Evolutionary conservation across 306 rosid species (phyloP).

Genomic region (Rosa rugosa): DNA sequence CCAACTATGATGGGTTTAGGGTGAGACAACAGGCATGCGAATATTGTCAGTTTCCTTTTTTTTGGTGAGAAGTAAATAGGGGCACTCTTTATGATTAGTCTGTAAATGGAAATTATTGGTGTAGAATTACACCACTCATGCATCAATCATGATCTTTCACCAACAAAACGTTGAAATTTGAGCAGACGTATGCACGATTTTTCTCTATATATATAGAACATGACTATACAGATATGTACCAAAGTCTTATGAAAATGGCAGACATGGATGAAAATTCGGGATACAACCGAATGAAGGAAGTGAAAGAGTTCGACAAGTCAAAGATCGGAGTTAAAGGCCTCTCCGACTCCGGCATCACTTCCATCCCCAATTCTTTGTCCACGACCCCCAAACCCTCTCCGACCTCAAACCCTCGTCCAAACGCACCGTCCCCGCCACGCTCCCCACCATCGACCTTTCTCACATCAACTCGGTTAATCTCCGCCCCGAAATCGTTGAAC

Average conservation of each 20-base stretch:
- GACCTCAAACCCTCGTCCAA: slow-evolving; percentile 26
- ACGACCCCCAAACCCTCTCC: slow-evolving; percentile 33
- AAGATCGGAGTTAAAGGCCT: slow-evolving; percentile 52
- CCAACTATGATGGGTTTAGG: no score
- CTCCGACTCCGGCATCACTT: slow-evolving; percentile 46
- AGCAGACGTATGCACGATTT: no score
- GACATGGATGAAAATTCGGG: neutral
- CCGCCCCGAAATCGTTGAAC: slow-evolving; percentile 30
- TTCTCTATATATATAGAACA: no score
- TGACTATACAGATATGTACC: no score
- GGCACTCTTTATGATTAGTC: no score
- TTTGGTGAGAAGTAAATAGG: no score
- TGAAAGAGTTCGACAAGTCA: slow-evolving; percentile 43
- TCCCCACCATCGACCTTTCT: slow-evolving; percentile 48
- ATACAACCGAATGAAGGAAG: slow-evolving; percentile 32
- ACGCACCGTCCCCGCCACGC: neutral
- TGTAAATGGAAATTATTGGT: no score
- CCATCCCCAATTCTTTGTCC: slow-evolving; percentile 41
- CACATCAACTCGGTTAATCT: slow-evolving; percentile 4
- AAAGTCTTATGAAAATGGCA: neutral
- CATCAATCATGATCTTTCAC: no score
- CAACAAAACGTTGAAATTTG: no score
- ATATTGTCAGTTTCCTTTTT: no score
- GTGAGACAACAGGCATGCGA: no score
- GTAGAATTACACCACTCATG: no score